These are phyloP conservation scores for Colletotrichum chrysophilum DNA, from an alignment of 2,329 filamentous ascomycete species.

Conservation along the genomic window DNA sequence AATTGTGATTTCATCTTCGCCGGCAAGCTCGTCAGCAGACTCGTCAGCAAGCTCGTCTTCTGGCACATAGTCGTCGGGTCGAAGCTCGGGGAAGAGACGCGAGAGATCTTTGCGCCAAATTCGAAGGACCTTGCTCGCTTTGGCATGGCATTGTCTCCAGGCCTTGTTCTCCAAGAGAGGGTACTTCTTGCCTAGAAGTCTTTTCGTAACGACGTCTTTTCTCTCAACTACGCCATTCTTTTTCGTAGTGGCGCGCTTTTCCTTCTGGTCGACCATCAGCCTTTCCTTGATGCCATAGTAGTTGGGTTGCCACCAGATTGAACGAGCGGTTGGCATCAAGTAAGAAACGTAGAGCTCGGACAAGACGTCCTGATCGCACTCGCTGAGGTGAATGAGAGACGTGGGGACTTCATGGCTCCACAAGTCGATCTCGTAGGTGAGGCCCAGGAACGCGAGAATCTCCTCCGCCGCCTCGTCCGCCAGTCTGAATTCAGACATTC, in stretches of 20 bases:
- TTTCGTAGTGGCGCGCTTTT: neutral
- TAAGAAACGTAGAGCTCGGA: neutral
- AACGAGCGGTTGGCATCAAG: neutral
- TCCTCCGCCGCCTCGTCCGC: neutral
- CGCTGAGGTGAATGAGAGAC: neutral
- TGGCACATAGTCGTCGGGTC: neutral
- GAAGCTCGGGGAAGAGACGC: neutral
- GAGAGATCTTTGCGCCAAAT: slow-evolving; percentile 4
- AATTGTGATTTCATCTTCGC: neutral
- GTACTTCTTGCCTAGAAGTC: neutral
- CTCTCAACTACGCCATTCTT: neutral
- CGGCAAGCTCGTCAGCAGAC: neutral
- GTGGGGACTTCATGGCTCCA: neutral
- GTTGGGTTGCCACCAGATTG: slow-evolving; percentile 7
- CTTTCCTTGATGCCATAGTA: neutral
- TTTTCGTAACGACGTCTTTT: neutral
- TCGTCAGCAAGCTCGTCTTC: neutral
- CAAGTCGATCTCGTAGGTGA: slow-evolving; percentile 2
- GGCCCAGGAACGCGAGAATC: neutral
- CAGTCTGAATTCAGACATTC: neutral
- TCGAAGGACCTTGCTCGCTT: neutral
- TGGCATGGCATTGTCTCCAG: neutral
- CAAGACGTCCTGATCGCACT: neutral
- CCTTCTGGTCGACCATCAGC: neutral
- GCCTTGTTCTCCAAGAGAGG: neutral